Conservation (phyloP, 2,329 filamentous ascomycete species). For the Penicillium vulpinum region DNA sequence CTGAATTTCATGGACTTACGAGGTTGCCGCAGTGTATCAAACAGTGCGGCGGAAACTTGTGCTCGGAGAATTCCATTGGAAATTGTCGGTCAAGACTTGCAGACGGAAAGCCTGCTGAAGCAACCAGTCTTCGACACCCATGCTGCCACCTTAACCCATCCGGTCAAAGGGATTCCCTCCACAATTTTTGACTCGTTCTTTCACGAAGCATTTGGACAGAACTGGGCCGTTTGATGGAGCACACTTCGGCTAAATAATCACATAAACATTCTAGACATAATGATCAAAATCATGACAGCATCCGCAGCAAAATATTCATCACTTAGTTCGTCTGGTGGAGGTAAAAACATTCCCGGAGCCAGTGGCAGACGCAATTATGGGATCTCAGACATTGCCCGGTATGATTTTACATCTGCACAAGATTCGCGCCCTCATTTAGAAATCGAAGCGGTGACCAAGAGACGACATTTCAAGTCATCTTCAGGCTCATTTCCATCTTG, state of each 20-base stretch:
- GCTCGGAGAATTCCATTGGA: not conserved
- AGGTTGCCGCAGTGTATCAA: not conserved
- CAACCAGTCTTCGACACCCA: not conserved
- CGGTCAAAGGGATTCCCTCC: not conserved
- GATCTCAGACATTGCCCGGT: not conserved
- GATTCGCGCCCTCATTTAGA: no score
- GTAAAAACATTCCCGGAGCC: not conserved
- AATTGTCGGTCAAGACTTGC: not conserved
- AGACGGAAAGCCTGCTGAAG: not conserved
- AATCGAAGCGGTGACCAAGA: no score
- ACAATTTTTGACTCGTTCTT: not conserved
- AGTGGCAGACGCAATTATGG: not conserved
- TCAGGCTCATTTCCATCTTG: not conserved
- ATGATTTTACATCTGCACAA: not conserved
- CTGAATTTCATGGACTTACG: not conserved
- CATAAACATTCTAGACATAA: no score
- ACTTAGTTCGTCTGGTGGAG: not conserved
- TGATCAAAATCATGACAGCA: not conserved
- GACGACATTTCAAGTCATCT: not conserved
- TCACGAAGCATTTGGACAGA: not conserved
- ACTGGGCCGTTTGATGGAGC: not conserved
- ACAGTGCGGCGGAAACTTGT: not conserved
- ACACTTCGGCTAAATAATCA: not conserved
- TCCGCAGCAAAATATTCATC: not conserved
- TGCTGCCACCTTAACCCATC: not conserved